Evolutionary conservation across 2,329 filamentous ascomycete species (phyloP).

Genomic region (Colletotrichum somersetense): DNA sequence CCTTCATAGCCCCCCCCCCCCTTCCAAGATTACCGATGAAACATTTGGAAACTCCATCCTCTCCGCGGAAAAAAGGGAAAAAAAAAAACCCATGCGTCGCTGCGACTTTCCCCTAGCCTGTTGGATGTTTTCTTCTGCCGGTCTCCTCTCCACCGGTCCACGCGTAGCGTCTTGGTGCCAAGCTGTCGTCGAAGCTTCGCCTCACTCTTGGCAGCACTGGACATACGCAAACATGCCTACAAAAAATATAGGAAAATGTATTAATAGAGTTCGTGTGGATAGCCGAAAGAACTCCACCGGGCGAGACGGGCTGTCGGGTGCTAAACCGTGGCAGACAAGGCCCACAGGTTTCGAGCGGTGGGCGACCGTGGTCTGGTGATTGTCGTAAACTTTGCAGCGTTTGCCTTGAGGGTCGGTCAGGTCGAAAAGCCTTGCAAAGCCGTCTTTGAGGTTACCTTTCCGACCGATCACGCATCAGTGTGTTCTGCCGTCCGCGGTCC

Average conservation of each 20-base stretch:
- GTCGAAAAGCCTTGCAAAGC: not conserved
- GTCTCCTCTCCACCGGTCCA: constrained; percentile 19
- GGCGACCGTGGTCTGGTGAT: not conserved
- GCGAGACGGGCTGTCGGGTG: too few relatives aligned
- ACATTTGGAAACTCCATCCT: not conserved
- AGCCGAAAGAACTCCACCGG: too few relatives aligned
- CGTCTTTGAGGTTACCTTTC: too few relatives aligned
- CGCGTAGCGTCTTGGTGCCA: constrained; percentile 2
- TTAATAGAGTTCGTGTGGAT: constrained; percentile 1
- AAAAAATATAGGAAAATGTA: too few relatives aligned
- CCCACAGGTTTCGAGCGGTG: not conserved
- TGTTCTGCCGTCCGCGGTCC: not conserved
- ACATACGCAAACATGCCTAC: not conserved
- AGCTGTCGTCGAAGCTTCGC: constrained; percentile 22
- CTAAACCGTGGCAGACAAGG: not conserved
- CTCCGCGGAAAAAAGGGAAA: not conserved
- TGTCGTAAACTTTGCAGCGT: not conserved
- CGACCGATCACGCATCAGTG: not conserved
- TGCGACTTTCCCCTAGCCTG: not conserved
- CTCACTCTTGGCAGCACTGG: not conserved
- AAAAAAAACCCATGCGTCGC: too few relatives aligned
- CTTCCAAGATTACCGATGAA: too few relatives aligned
- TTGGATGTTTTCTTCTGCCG: not conserved
- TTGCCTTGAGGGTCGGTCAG: not conserved
- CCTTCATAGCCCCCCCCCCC: not conserved